These are phyloP conservation scores for Cadophora malorum DNA, from an alignment of 2,329 filamentous ascomycete species.

Conservation along the genomic window DNA sequence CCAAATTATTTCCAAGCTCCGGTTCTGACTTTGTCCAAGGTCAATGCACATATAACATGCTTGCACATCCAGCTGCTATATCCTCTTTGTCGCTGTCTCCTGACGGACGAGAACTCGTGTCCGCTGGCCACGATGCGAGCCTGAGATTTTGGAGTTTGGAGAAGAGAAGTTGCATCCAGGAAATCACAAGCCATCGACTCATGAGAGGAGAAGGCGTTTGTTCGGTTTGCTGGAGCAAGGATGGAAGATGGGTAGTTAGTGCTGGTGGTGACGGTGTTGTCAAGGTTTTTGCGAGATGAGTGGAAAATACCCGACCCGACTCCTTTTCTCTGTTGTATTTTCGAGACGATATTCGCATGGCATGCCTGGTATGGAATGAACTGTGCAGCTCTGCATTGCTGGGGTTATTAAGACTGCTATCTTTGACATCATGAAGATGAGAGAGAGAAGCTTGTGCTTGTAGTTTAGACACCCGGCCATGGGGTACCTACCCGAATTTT, in stretches of 20 bases:
- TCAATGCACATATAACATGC: constrained; percentile 99
- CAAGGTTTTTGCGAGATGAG: constrained; percentile 74
- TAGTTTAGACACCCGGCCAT: constrained; percentile 25
- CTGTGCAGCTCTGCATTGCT: constrained; percentile 21
- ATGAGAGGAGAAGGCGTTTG: constrained; percentile 98
- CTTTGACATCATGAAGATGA: constrained; percentile 25
- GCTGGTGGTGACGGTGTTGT: constrained; percentile 95
- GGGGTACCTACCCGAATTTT: constrained; percentile 6
- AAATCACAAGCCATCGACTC: constrained; percentile 89
- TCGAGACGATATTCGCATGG: constrained; percentile 18
- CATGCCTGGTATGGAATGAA: constrained; percentile 23
- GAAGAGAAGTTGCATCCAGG: constrained; percentile 93
- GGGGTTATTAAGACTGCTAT: constrained; percentile 14
- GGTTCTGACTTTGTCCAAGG: constrained; percentile 60
- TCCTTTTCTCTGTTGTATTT: constrained; percentile 27
- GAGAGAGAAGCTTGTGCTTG: constrained; percentile 20
- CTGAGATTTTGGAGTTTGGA: constrained; percentile 97
- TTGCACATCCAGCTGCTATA: constrained; percentile 92
- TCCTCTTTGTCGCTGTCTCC: constrained; percentile 90
- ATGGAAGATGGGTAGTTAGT: constrained; percentile 92
- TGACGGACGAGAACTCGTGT: constrained; percentile 92
- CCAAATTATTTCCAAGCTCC: background rate
- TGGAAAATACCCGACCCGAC: constrained; percentile 24
- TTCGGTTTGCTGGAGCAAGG: constrained; percentile 92
- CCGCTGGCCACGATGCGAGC: constrained; percentile 92